Conservation (phyloP, 805 yeast genomes). For the Ogataea corticis region DNA sequence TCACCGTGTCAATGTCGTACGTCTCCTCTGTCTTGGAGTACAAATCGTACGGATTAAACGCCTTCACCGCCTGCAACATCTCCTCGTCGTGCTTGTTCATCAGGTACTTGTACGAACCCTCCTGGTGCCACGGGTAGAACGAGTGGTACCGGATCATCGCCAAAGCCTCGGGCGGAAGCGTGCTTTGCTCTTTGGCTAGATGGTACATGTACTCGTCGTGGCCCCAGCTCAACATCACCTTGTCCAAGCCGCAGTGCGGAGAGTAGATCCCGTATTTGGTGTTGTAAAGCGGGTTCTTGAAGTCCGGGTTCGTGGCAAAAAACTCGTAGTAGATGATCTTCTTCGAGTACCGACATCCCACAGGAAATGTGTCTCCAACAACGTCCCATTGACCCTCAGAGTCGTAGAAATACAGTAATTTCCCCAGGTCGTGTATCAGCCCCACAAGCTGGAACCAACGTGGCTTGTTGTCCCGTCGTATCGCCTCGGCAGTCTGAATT, state of each 20-base stretch:
- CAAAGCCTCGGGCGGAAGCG: slow-evolving; percentile 61
- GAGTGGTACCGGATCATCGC: slow-evolving; percentile 79
- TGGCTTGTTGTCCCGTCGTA: slow-evolving; percentile 64
- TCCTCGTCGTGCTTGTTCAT: slow-evolving; percentile 64
- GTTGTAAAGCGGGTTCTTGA: slow-evolving; percentile 60
- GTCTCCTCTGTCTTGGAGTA: slow-evolving; percentile 59
- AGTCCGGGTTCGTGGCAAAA: slow-evolving; percentile 62
- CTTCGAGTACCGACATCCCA: slow-evolving; percentile 65
- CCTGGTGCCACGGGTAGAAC: slow-evolving; percentile 77
- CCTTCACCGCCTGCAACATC: slow-evolving; percentile 63
- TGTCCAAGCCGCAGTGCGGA: slow-evolving; percentile 63
- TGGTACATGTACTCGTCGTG: slow-evolving; percentile 81
- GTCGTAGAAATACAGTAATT: slow-evolving; percentile 65
- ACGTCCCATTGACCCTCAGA: slow-evolving; percentile 81
- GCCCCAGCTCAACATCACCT: slow-evolving; percentile 76
- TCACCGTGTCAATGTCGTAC: slow-evolving; percentile 50
- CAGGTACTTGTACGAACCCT: slow-evolving; percentile 60
- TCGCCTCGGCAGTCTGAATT: slow-evolving; percentile 74
- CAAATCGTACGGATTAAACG: slow-evolving; percentile 67
- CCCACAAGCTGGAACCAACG: slow-evolving; percentile 79
- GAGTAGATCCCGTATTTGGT: slow-evolving; percentile 68
- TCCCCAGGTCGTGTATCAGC: slow-evolving; percentile 69
- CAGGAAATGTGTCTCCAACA: slow-evolving; percentile 78
- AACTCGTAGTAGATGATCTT: slow-evolving; percentile 61
- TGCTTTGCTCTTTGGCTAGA: slow-evolving; percentile 63